Percentiles rank a stretch among this genome's conserved stretches.
phyloP scores from a whole-genome alignment of 208 protist species.

The Trypanosoma brucei region DNA sequence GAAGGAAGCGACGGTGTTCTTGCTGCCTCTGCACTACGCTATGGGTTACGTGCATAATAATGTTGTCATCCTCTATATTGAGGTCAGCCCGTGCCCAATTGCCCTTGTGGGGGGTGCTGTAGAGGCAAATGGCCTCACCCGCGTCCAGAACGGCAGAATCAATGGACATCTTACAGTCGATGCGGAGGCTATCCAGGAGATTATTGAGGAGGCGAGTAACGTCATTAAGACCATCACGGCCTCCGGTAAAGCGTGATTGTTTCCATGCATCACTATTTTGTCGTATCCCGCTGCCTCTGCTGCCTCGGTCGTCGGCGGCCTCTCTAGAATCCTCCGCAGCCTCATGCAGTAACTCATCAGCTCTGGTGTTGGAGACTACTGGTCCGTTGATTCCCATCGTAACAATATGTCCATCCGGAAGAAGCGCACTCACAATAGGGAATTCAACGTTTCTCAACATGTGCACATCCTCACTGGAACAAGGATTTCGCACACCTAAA shows the following conservation, averaged over 20 bases:
- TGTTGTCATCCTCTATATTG: constrained; percentile 68
- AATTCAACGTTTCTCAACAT: constrained; percentile 29
- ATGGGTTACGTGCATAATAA: constrained; percentile 63
- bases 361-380: constrained; percentile 21
- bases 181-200: constrained; percentile 33
- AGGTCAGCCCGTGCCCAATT: constrained; percentile 78
- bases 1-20: constrained; percentile 64
- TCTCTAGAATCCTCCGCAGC: background rate
- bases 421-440: constrained; percentile 37
- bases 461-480: constrained; percentile 63
- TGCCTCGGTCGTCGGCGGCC: background rate
- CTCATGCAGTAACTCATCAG: constrained; percentile 8
- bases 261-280: constrained; percentile 4
- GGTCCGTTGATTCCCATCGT: constrained; percentile 59
- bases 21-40: constrained; percentile 61
- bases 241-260: constrained; percentile 21
- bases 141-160: constrained; percentile 57
- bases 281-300: background rate
- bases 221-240: constrained; percentile 4
- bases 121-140: constrained; percentile 31
- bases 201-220: constrained; percentile 10
- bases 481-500: constrained; percentile 63
- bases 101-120: constrained; percentile 22
- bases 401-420: constrained; percentile 38
- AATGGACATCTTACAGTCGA: constrained; percentile 45